These are phyloP conservation scores for Phylloporus sp. DNA, from an alignment of 768 basidiomycete genomes.

Conservation along the genomic window DNA sequence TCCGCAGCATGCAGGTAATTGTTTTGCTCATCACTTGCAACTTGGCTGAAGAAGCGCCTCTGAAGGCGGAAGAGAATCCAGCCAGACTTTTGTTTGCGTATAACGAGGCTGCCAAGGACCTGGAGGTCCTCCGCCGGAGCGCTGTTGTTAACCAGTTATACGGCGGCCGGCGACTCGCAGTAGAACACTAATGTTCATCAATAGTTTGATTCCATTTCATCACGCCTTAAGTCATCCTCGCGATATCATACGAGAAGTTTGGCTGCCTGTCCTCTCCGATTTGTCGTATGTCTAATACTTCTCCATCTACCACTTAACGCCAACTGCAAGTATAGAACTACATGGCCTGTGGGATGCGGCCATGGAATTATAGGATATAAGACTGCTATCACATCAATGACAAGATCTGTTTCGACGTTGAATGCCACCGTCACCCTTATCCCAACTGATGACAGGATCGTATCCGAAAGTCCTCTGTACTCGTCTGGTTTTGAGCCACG, in stretches of 20 bases:
- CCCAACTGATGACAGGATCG: no score
- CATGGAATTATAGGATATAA: background rate
- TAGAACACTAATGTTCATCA: constrained; percentile 54
- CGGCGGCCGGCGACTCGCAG: constrained; percentile 81
- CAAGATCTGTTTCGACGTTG: no score
- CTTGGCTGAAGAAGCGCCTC: background rate
- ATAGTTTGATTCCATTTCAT: background rate
- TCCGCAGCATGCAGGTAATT: constrained; percentile 63
- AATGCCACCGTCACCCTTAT: background rate
- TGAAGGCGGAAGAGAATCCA: constrained; percentile 56
- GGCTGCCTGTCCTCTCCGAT: no score
- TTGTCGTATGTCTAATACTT: background rate
- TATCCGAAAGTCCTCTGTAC: no score
- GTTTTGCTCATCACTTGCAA: background rate
- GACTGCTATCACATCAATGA: no score
- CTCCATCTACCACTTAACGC: background rate
- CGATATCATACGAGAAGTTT: background rate
- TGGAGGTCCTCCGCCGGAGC: constrained; percentile 73
- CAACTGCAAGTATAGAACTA: background rate
- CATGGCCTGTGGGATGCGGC: background rate
- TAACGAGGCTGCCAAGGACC: constrained; percentile 63
- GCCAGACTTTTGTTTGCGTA: constrained; percentile 58
- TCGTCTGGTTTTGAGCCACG: no score
- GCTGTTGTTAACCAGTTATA: constrained; percentile 88
- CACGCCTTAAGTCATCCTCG: background rate